Evolutionary conservation across 75 land plant species (phyloP), one percentile per base, ranked within the genome.

Genomic region (Azolla pinnata): DNA sequence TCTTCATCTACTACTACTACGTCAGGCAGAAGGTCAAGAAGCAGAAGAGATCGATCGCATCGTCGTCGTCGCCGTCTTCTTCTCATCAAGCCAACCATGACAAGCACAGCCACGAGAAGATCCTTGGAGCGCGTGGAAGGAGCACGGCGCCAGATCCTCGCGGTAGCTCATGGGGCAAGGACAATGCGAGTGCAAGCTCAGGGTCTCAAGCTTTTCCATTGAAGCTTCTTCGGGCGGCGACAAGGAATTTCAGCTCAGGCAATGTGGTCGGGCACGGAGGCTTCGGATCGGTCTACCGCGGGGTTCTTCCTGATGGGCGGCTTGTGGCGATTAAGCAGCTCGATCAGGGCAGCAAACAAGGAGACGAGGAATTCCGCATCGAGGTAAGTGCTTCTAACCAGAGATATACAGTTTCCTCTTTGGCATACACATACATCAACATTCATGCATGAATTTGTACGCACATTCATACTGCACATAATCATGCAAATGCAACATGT

Each of bases 221-320:
- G 75, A 87, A 71, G 72, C 79, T 80, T 76, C 70, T 87, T n/a
- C 83, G 81, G 56, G 59, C 66, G 26, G 88, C 88, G 12, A 84
- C 88, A n/a, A 67, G 65, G 25, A 80, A 83, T n/a, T 87, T 87
- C 33, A 63, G 70, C 63, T 60, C 72, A 48, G 72, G 61, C 14
- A 83, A 84, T 66, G 78, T 83, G 30, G 68, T 83, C 46, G 90
- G 90, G 3, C 84, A 75, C 44, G 90, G 90, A 44, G 81, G 84
- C 7, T 87, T 87, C 50, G 90, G 90, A 31, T 63, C 62, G 10
- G 88, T 87, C 14, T 87, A 83, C 67, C 65, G 70, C 34, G 88
- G 84, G 29, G 78, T 78, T 20, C 71, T 87, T 1, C 38, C 54
- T 7, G 76, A 87, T 61, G 84, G 88, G 23, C 67, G 77, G 50